These are phyloP conservation scores for Musa troglodytarum DNA, from an alignment of 176 grass and related monocot species.

Conservation along the genomic window DNA sequence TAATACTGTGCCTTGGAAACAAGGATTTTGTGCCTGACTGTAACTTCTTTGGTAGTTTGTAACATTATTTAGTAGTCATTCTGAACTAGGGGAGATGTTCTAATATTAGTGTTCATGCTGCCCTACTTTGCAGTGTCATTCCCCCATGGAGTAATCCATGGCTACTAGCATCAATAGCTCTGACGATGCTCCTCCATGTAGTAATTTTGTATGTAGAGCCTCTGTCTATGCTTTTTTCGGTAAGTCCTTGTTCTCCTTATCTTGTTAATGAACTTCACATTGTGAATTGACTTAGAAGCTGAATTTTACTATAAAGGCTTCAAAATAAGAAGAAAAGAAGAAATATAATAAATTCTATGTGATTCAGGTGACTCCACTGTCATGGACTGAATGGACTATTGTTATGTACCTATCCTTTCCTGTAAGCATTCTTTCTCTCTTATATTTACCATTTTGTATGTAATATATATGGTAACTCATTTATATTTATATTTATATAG, in stretches of 20 bases:
- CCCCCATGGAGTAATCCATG: slow-evolving; percentile 90
- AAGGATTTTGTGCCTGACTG: not conserved
- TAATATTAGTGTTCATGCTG: not conserved
- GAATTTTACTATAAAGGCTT: not conserved
- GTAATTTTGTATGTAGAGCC: slow-evolving; percentile 77
- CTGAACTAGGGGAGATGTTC: too few species aligned
- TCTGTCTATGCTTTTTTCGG: slow-evolving; percentile 88
- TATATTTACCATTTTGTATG: not conserved
- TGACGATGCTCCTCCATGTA: slow-evolving; percentile 85
- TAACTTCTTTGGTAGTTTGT: not conserved
- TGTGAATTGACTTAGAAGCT: slow-evolving; percentile 6
- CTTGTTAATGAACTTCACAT: slow-evolving; percentile 4
- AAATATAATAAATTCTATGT: slow-evolving; percentile 13
- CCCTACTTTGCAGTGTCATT: slow-evolving; percentile 57
- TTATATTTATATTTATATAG: too few species aligned
- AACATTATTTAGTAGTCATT: not conserved
- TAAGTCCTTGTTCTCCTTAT: slow-evolving; percentile 30
- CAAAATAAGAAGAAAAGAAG: not conserved
- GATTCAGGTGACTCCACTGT: slow-evolving; percentile 85
- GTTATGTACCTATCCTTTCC: slow-evolving; percentile 94
- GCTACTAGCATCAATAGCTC: slow-evolving; percentile 84
- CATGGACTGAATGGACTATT: slow-evolving; percentile 81
- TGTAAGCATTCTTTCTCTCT: slow-evolving; percentile 50
- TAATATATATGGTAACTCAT: not conserved
- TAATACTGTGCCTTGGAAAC: not conserved